phyloP scores from a whole-genome alignment of 1,284 basidiomycete species.

The Apiotrichum porosum region DNA sequence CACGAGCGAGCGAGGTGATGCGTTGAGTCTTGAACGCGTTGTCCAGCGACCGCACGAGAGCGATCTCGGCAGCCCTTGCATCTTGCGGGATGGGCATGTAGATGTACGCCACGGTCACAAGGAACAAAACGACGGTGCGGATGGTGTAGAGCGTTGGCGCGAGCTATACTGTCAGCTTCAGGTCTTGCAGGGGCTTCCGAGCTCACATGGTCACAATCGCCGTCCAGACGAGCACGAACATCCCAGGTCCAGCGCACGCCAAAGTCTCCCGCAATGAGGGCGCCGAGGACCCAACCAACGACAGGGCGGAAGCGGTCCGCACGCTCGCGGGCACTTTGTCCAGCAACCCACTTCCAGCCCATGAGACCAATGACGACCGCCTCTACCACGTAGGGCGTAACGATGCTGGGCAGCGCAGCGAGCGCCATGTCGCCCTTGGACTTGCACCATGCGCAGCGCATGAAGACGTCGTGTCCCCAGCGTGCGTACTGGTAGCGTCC shows the following conservation, averaged over 20 bases:
- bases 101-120: slow-evolving; percentile 27
- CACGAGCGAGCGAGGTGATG: slow-evolving; percentile 17
- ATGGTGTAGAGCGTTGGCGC: slow-evolving; percentile 21
- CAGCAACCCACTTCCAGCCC: slow-evolving; percentile 16
- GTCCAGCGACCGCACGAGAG: slow-evolving; percentile 1
- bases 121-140: slow-evolving; percentile 23
- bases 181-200: background rate
- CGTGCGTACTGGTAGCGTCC: slow-evolving; percentile 30
- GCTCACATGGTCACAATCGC: slow-evolving; percentile 35
- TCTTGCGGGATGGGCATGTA: slow-evolving; percentile 22
- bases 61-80: background rate
- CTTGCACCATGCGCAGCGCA: slow-evolving; percentile 35
- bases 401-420: slow-evolving; percentile 21
- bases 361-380: slow-evolving; percentile 26
- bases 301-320: slow-evolving; percentile 18
- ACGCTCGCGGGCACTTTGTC: slow-evolving; percentile 10
- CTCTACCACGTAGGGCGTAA: slow-evolving; percentile 23
- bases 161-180: slow-evolving; percentile 24
- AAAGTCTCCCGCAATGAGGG: slow-evolving; percentile 10
- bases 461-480: slow-evolving; percentile 30
- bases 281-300: slow-evolving; percentile 21
- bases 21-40: slow-evolving; percentile 16
- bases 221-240: slow-evolving; percentile 18
- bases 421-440: slow-evolving; percentile 24
- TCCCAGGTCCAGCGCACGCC: slow-evolving; percentile 24